phyloP scores from a whole-genome alignment of 108 stramenopile genomes.

The Bacterosira constricta region DNA sequence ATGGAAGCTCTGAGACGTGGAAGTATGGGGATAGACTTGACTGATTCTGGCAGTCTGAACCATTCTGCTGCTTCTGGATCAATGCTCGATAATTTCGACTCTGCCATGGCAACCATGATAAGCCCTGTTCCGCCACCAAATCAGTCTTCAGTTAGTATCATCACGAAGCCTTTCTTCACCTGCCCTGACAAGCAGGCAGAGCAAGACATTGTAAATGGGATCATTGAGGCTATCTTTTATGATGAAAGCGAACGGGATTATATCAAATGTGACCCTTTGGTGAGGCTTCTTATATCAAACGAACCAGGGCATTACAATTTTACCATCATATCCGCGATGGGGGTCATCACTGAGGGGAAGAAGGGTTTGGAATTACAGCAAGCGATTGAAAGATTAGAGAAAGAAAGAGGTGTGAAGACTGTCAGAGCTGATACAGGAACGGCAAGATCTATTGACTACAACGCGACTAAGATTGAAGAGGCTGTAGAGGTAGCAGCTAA shows the following conservation, averaged over 20 bases:
- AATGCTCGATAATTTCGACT: constrained; percentile 13
- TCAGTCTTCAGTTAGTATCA: background rate
- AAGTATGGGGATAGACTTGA: constrained; percentile 17
- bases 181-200: constrained; percentile 62
- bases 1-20: constrained; percentile 54
- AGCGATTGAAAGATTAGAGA: constrained; percentile 69
- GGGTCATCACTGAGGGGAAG: constrained; percentile 90
- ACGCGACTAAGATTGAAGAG: constrained; percentile 79
- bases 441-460: constrained; percentile 84
- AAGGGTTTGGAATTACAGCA: constrained; percentile 76
- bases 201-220: constrained; percentile 80
- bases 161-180: constrained; percentile 47
- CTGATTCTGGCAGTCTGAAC: constrained; percentile 15
- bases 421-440: constrained; percentile 89
- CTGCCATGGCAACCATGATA: constrained; percentile 12
- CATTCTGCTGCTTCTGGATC: constrained; percentile 6
- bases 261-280: constrained; percentile 71
- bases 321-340: constrained; percentile 87
- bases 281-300: constrained; percentile 76
- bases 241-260: constrained; percentile 61
- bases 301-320: constrained; percentile 82
- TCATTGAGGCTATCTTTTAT: constrained; percentile 83
- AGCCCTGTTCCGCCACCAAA: constrained; percentile 13
- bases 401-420: constrained; percentile 66
- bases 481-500: constrained; percentile 52